A percentile compares a stretch with the other conserved stretches of the same genome.
Conservation (phyloP, 2,329 filamentous ascomycete genomes). For the Dactylonectria estremocensis region DNA sequence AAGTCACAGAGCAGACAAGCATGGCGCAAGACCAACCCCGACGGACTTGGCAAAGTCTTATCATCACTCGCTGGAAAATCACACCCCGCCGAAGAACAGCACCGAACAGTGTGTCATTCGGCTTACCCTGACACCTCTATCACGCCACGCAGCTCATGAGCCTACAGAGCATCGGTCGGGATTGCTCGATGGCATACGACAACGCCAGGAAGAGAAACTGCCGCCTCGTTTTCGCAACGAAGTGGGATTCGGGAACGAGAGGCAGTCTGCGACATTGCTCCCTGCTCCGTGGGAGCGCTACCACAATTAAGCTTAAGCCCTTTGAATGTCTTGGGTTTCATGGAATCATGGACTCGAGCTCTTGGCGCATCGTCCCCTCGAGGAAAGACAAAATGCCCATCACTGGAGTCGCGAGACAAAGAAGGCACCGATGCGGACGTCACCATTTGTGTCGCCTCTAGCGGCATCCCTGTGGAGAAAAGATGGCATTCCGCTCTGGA, state of each 20-base stretch:
- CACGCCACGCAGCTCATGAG: neutral
- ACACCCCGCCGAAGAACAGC: neutral
- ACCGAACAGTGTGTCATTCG: neutral
- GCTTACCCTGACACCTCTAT: neutral
- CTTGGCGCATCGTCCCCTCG: conserved; percentile 16
- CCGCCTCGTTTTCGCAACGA: neutral
- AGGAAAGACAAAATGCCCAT: neutral
- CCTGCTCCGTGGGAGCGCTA: conserved; percentile 2
- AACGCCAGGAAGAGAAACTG: neutral
- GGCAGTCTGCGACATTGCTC: conserved; percentile 11
- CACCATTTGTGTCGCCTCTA: neutral
- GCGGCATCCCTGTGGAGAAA: neutral
- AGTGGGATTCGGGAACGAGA: conserved; percentile 25
- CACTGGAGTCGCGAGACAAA: neutral
- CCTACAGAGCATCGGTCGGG: neutral
- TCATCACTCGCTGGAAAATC: conserved; percentile 1
- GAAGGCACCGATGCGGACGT: conserved; percentile 15
- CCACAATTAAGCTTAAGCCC: conserved; percentile 27
- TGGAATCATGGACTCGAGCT: neutral
- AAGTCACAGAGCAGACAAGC: neutral
- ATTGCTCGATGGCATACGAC: neutral
- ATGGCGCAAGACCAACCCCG: conserved; percentile 8
- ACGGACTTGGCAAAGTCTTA: conserved; percentile 19
- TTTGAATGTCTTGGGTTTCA: conserved; percentile 4
- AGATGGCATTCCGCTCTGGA: neutral